Base-by-base conservation (phyloP, 208 protist species). In the Leptomonas pyrrhocoris region DNA sequence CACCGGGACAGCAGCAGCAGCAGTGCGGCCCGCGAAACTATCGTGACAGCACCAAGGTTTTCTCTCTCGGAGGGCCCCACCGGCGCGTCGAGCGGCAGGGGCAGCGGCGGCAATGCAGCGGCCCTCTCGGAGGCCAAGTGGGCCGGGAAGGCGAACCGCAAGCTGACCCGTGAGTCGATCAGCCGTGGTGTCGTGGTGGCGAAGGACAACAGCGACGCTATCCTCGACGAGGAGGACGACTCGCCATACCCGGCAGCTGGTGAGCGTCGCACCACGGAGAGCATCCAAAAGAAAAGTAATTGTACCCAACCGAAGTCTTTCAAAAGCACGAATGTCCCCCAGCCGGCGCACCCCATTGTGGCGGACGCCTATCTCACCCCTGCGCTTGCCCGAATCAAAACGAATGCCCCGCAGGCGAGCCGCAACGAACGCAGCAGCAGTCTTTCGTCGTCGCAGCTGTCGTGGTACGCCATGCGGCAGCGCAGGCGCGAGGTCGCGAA, bases 381-480 rank as follows among this genome's bases (percentile, higher is more conserved):
- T 1, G 64, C 60, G n/a, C 45, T 77, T 3, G 21, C 45, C 8
- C 72, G 64, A 25, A 49, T 51, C 19, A 67, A 36, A 16, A 49
- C 30, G 1, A 49, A 45, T 31, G 21, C 46, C 30, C 8, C 11
- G 1, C 18, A 38, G 8, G 12, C 21, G 15, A 57, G 21, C 49
- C 13, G 6, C 19, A 36, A n/a, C 23, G 27, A 11, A 15, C 54
- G 43, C 11, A 16, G 16, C 50, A 42, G 50, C 50, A 42, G 50
- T 19, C 30, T 13, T 46, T 43, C 49, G 7, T 76, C 71, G n/a
- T 18, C 38, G n/a, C 48, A 28, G 49, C 15, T 62, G 21, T 50
- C 56, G 67, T 92, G 86, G 83, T 89, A 87, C 76, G 70, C 73
- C 18, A 60, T 79, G 43, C 77, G 82, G 6, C 79, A 81, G 21